Evolutionary conservation across 2,329 filamentous ascomycete genomes (phyloP), one percentile per base, ranked within the genome.

Genomic region (Talaromyces sp.): DNA sequence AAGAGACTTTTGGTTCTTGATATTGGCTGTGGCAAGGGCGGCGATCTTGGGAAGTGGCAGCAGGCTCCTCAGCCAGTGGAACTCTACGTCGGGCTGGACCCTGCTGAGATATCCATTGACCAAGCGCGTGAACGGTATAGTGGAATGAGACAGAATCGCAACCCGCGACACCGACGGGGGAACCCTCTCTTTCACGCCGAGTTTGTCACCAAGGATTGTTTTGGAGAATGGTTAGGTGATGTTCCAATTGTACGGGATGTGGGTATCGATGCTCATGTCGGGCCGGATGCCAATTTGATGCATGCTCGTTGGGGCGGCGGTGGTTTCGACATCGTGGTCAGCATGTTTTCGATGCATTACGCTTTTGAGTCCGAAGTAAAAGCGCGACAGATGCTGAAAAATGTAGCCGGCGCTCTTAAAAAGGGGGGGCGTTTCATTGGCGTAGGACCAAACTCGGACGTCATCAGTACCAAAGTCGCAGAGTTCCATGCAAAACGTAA

Each of bases 261-360:
- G 31, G 95, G 95, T 24, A 96, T 96, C 67, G 90, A 96, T 69
- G 81, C 84, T 0, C 88, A 87, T 62, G 84, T 82, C 14, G 87
- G 79, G 68, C 90, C 80, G 0, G 82, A 80, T 29, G 74, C 77
- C 1, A 75, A 75, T 26, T 75, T 82, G 35, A 80, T 83, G 67
- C 78, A 79, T 78, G 89, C 86, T 75, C 87, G 86, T 43, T 87
- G 84, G 77, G 84, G 84, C 63, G 86, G 86, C 58, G 89, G 89
- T 59, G 93, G 93, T 4, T 99, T 98, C 68, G 95, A 99, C 72
- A 90, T 98, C 49, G 93, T 99, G 64, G 92, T 89, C 71, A 96
- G 96, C 86, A 99, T 99, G 95, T 99, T 99, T 75, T 96, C 92
- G 70, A 95, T 99, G 87, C 95, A 99, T 78, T 99, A 99, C 74